Evolutionary conservation across 352 stramenopile genomes (phyloP).

Genomic region (Phytophthora cactorum): DNA sequence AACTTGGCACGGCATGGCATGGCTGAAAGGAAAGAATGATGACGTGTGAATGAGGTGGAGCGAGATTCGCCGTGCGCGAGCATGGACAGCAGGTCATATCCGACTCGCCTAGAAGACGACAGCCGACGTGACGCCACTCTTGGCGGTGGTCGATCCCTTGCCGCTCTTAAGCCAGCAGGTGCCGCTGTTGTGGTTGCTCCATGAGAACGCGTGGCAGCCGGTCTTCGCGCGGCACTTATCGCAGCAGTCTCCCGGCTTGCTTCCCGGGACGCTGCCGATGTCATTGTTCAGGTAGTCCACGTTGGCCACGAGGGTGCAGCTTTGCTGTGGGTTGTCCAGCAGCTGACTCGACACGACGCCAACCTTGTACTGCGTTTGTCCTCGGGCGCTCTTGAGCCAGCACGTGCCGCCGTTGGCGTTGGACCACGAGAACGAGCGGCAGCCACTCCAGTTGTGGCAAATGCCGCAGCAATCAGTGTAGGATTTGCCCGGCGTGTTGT

Average conservation of each 20-base stretch:
- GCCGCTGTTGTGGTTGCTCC: slow-evolving; percentile 29
- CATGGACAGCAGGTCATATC: background rate
- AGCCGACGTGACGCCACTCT: slow-evolving; percentile 37
- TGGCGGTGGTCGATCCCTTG: slow-evolving; percentile 24
- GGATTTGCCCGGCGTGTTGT: slow-evolving; percentile 10
- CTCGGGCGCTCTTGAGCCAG: slow-evolving; percentile 45
- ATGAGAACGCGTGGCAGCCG: slow-evolving; percentile 40
- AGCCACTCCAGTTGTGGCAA: slow-evolving; percentile 43
- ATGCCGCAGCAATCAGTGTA: slow-evolving; percentile 37
- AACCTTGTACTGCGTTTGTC: slow-evolving; percentile 9
- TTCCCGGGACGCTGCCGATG: slow-evolving; percentile 24
- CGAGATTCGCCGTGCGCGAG: slow-evolving; percentile 12
- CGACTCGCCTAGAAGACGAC: slow-evolving; percentile 21
- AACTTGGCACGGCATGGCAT: slow-evolving; percentile 5
- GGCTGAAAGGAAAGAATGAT: background rate
- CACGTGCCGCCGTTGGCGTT: slow-evolving; percentile 48
- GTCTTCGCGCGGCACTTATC: slow-evolving; percentile 20
- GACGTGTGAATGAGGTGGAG: background rate
- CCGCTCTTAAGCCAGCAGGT: slow-evolving; percentile 34
- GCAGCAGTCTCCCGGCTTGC: slow-evolving; percentile 35
- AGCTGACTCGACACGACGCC: slow-evolving; percentile 37
- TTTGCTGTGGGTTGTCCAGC: slow-evolving; percentile 22
- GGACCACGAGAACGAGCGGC: slow-evolving; percentile 42
- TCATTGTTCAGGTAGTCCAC: slow-evolving; percentile 43
- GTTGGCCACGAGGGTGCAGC: slow-evolving; percentile 25